Percentiles rank a stretch among this genome's conserved stretches.
phyloP scores from a whole-genome alignment of 495 filamentous ascomycete species.

The Durotheca rogersii region DNA sequence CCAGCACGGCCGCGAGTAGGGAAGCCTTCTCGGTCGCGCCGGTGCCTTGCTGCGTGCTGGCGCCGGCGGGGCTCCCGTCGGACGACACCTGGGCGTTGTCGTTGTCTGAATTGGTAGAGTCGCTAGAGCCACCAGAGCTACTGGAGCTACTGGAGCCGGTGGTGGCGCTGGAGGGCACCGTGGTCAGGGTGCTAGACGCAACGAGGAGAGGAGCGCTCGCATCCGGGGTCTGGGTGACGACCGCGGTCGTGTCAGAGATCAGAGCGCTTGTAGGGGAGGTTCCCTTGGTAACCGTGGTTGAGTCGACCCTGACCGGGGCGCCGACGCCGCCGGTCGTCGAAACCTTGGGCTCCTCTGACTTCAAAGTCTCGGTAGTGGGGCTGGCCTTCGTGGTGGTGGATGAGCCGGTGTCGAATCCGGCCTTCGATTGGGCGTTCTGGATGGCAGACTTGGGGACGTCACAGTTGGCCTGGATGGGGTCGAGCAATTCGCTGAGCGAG shows the following conservation, averaged over 20 bases:
- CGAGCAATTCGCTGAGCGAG: conserved; percentile 31
- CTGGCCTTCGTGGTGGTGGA: conserved; percentile 9
- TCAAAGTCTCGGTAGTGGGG: conserved; percentile 2
- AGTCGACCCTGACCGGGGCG: conserved; percentile 10
- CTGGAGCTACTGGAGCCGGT: conserved; percentile 4
- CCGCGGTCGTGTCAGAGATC: conserved; percentile 12
- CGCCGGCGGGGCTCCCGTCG: conserved; percentile 11
- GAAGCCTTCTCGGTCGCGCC: conserved; percentile 22
- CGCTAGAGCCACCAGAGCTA: conserved; percentile 3
- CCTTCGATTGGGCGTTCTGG: conserved; percentile 22
- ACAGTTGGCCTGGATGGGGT: conserved; percentile 34
- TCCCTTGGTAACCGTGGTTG: neutral
- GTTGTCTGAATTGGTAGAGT: conserved; percentile 1
- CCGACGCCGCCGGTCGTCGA: conserved; percentile 12
- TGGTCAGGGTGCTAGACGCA: conserved; percentile 15
- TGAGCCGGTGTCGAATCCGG: conserved; percentile 24
- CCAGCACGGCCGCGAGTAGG: conserved; percentile 28
- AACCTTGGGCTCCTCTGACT: neutral
- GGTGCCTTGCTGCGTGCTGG: conserved; percentile 1
- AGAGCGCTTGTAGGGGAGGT: conserved; percentile 1
- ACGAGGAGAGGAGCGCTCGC: conserved; percentile 19
- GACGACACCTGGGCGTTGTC: conserved; percentile 1
- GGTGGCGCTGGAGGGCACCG: neutral
- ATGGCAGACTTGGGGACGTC: conserved; percentile 30
- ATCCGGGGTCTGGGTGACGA: conserved; percentile 5